Conservation (phyloP, 75 land plant genomes). For the Pinus albicaulis region DNA sequence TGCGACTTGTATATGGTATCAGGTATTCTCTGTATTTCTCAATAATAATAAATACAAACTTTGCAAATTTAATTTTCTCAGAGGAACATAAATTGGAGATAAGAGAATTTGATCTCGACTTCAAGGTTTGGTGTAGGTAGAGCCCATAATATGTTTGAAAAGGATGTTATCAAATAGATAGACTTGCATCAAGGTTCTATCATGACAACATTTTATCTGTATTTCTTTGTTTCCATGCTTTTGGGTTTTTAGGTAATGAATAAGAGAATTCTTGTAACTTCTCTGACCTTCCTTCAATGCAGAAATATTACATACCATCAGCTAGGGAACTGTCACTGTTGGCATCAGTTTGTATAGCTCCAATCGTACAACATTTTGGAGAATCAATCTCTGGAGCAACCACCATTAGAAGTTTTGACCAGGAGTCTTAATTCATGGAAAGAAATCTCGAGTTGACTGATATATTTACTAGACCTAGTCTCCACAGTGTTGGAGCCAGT, state of each 20-base stretch:
- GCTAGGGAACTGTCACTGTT: conserved; percentile 61
- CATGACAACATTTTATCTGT: no score
- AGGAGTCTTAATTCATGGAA: conserved; percentile 44
- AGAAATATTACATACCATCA: conserved; percentile 69
- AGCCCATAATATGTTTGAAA: neutral
- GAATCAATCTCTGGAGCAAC: conserved; percentile 62
- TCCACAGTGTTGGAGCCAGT: conserved; percentile 68
- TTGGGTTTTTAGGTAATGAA: neutral
- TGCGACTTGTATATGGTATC: neutral
- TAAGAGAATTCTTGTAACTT: neutral
- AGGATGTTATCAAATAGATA: neutral
- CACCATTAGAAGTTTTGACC: conserved; percentile 68
- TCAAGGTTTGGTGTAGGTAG: neutral
- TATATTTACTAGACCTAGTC: conserved; percentile 52
- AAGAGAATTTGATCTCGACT: no score
- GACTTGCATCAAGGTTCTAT: no score
- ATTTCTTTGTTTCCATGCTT: no score
- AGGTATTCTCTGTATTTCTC: neutral
- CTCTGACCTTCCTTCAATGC: neutral
- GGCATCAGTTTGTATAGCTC: conserved; percentile 49
- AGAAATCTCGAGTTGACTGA: conserved; percentile 49
- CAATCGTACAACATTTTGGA: conserved; percentile 69
- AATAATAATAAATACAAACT: neutral
- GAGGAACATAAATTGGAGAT: neutral
- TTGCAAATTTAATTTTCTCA: neutral